Base-by-base conservation (phyloP, 352 stramenopile genomes). In the Phytophthora pseudosyringae region DNA sequence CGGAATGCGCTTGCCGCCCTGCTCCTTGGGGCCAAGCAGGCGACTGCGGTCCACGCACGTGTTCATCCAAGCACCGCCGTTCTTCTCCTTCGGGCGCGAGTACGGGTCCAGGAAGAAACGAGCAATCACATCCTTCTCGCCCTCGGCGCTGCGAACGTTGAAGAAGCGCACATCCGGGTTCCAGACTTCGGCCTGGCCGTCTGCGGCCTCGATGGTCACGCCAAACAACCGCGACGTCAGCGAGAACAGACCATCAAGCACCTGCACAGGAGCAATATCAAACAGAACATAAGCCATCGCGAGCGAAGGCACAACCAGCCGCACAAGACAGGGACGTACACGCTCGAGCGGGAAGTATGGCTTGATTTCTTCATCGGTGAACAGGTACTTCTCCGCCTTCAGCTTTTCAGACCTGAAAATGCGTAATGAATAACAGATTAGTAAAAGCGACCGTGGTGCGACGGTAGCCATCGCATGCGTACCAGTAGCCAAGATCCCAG, bases 31-130 rank as follows among this genome's bases (percentile, higher is more conserved):
- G 1, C 86, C 86, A 18, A 98, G 72, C 31, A 98, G 81, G 18
- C 91, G 81, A 35, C 83, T 98, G 51, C 97, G 97, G 26, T 97
- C 96, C 40, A 99, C 84, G 55, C 96, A 99, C 39, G 95, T 91
- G 71, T 97, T 98, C 97, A 99, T 99, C 97, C 97, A 99, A 11
- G 97, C 97, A 33, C 97, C 97, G 33, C 97, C 97, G 44, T 98
- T 90, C 81, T 99, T 99, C 72, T 99, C 93, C 56, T 91, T 94
- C 5, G 97, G 97, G 5, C 97, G 91, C 35, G 94, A 98, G 66
- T 98, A 99, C 15, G 97, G 94, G 74, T 99, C 97, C 41, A 99
- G 72, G 69, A 90, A 99, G 74, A 99, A 99, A 40, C 87, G 94
- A 10, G 97, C 97, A 52, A 99, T 95, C 35, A 98, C 73, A 16